These are phyloP conservation scores for Solanum medicagineum DNA, from an alignment of 257 asterid genomes.

Conservation along the genomic window DNA sequence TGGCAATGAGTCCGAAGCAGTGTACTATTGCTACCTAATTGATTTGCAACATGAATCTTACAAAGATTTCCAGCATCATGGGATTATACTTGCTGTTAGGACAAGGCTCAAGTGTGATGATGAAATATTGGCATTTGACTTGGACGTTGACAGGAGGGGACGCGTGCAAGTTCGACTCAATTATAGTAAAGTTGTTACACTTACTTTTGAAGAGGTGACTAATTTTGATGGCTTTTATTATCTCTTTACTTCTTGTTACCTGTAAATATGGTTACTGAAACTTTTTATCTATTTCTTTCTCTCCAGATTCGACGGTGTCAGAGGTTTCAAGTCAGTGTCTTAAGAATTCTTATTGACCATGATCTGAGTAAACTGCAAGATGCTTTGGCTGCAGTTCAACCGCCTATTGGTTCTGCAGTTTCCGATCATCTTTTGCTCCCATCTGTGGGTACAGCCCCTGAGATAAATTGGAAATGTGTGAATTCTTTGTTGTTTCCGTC, in stretches of 20 bases:
- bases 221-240: background rate
- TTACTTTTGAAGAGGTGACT: conserved; percentile 39
- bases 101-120: conserved; percentile 31
- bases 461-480: conserved; percentile 48
- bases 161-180: conserved; percentile 15
- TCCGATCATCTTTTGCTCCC: conserved; percentile 74
- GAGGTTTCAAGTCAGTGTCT: conserved; percentile 44
- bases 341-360: conserved; percentile 40
- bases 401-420: conserved; percentile 3
- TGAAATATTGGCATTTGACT: conserved; percentile 21
- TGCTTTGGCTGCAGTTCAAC: conserved; percentile 4
- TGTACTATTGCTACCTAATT: conserved; percentile 38
- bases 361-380: conserved; percentile 18
- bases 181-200: conserved; percentile 12
- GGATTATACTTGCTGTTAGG: conserved; percentile 41
- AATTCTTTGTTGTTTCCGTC: conserved; percentile 14
- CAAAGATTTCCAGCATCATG: conserved; percentile 27
- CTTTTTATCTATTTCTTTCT: background rate
- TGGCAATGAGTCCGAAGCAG: conserved; percentile 1
- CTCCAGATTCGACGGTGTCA: conserved; percentile 46
- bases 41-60: conserved; percentile 22
- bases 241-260: background rate
- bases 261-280: background rate
- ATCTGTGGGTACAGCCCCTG: conserved; percentile 4
- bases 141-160: conserved; percentile 47